Conservation (phyloP, 768 basidiomycete genomes). For the Nevesoporus exiguus region DNA sequence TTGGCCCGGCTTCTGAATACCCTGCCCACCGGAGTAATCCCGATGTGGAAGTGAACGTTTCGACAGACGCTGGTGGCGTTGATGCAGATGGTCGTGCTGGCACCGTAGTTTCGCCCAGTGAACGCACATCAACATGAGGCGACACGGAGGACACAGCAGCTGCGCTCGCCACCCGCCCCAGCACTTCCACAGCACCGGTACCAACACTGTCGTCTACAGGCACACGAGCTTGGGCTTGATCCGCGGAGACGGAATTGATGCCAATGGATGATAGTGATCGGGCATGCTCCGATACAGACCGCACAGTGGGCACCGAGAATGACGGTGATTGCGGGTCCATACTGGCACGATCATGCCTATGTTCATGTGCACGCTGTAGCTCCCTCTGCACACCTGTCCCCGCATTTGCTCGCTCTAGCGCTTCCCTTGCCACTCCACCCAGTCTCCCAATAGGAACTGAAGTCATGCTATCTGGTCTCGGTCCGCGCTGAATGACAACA, state of each 20-base stretch:
- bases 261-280: constrained; percentile 17
- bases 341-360: constrained; percentile 11
- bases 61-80: constrained; percentile 15
- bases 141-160: constrained; percentile 18
- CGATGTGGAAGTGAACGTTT: constrained; percentile 7
- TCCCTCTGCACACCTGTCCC: constrained; percentile 22
- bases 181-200: constrained; percentile 12
- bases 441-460: constrained; percentile 22
- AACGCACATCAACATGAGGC: constrained; percentile 25
- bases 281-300: constrained; percentile 6
- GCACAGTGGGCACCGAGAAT: constrained; percentile 12
- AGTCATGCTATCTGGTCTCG: constrained; percentile 46
- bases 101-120: constrained; percentile 10
- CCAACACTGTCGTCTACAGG: constrained; percentile 19
- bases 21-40: not conserved
- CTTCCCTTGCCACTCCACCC: constrained; percentile 31
- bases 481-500: constrained; percentile 79
- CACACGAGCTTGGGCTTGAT: constrained; percentile 17
- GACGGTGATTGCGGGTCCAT: constrained; percentile 28
- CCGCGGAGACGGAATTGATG: constrained; percentile 22
- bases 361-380: constrained; percentile 21
- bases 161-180: constrained; percentile 17
- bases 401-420: constrained; percentile 25
- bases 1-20: not conserved
- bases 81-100: constrained; percentile 11